phyloP scores from a whole-genome alignment of 805 yeast genomes.

The Groenewaldozyma salmanticensis region DNA sequence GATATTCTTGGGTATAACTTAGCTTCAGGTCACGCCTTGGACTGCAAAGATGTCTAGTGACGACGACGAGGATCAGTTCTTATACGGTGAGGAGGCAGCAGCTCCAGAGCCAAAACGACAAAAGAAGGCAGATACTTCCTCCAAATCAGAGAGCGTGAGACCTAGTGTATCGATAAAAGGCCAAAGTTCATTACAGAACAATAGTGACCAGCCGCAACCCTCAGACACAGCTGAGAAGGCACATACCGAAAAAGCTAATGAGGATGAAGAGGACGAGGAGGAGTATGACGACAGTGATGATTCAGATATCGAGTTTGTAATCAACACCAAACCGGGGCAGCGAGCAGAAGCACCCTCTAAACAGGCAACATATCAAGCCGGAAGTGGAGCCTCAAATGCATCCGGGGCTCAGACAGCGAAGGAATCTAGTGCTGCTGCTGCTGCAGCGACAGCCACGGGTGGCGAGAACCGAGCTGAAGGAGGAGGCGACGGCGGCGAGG shows the following conservation, averaged over 20 bases:
- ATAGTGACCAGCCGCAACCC: neutral
- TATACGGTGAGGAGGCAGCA: constrained; percentile 46
- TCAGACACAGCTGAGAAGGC: neutral
- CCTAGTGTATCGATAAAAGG: too few relatives aligned
- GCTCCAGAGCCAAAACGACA: constrained; percentile 25
- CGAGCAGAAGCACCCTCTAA: constrained; percentile 22
- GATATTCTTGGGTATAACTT: too few relatives aligned
- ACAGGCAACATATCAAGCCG: constrained; percentile 12
- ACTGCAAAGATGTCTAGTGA: constrained; percentile 19
- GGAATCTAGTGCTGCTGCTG: constrained; percentile 18
- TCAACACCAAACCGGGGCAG: constrained; percentile 36
- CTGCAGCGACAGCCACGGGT: constrained; percentile 13
- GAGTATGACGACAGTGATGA: constrained; percentile 39
- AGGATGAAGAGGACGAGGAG: constrained; percentile 36
- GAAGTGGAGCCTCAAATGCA: constrained; percentile 8
- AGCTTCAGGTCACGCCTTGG: too few relatives aligned
- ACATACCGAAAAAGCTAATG: constrained; percentile 15
- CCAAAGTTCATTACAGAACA: too few relatives aligned
- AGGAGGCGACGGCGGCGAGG: constrained; percentile 12
- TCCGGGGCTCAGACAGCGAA: constrained; percentile 2
- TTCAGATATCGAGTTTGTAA: constrained; percentile 77
- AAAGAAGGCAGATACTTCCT: constrained; percentile 16
- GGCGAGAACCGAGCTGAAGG: too few relatives aligned
- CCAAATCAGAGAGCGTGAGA: too few relatives aligned
- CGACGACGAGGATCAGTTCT: constrained; percentile 63